Evolutionary conservation across 805 yeast genomes (phyloP).

Genomic region (Blastobotrys terrestris): DNA sequence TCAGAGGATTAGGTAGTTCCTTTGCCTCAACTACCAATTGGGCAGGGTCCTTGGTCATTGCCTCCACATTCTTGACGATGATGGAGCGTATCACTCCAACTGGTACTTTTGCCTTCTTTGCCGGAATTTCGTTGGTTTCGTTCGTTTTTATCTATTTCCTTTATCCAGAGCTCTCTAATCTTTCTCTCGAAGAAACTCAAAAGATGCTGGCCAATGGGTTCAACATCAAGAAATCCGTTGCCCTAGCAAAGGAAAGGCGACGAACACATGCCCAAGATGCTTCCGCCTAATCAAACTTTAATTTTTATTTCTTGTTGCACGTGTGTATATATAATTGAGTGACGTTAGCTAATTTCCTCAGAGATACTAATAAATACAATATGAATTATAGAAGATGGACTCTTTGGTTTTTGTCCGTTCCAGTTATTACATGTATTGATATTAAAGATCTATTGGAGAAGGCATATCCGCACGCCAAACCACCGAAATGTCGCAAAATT

Average conservation of each 20-base stretch:
- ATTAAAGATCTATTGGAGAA: not conserved
- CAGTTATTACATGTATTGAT: not conserved
- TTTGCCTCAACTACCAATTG: conserved; percentile 92
- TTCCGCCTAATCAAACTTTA: not conserved
- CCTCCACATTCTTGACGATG: conserved; percentile 92
- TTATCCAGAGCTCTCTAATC: conserved; percentile 13
- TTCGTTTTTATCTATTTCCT: conserved; percentile 10
- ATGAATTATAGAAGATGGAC: not conserved
- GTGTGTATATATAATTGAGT: not conserved
- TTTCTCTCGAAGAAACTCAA: conserved; percentile 16
- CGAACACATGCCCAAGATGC: not conserved
- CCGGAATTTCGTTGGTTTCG: conserved; percentile 14
- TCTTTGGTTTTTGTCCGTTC: not conserved
- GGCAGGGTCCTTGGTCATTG: conserved; percentile 88
- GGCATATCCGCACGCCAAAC: not conserved
- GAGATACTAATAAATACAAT: no score
- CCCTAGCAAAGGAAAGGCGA: conserved; percentile 11
- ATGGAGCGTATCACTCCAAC: conserved; percentile 87
- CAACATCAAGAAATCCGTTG: conserved; percentile 13
- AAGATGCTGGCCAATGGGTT: conserved; percentile 12
- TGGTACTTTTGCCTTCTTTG: conserved; percentile 59
- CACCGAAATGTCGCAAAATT: not conserved
- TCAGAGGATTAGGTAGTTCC: conserved; percentile 86
- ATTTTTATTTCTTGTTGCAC: no score
- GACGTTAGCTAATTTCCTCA: no score